These are phyloP conservation scores for Zalaria sp. DNA, from an alignment of 2,329 filamentous ascomycete genomes.

Conservation along the genomic window DNA sequence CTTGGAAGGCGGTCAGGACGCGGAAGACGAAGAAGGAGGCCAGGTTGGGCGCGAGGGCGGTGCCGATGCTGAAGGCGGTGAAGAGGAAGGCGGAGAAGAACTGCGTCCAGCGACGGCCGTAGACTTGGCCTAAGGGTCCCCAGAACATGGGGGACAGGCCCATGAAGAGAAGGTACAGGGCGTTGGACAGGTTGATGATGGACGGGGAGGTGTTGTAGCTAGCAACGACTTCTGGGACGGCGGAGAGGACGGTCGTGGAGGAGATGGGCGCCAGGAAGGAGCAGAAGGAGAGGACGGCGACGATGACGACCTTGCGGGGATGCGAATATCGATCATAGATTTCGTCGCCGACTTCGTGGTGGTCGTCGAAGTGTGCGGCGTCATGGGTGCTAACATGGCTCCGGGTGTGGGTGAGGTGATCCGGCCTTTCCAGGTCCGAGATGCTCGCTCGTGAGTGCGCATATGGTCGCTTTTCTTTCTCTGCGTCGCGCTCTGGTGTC, in stretches of 20 bases:
- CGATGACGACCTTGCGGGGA: conserved; percentile 51
- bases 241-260: conserved; percentile 58
- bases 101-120: conserved; percentile 34
- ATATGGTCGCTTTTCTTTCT: background rate
- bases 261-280: conserved; percentile 63
- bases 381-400: conserved; percentile 10
- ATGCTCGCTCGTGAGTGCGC: background rate
- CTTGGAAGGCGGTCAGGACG: conserved; percentile 59
- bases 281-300: conserved; percentile 57
- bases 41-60: conserved; percentile 57
- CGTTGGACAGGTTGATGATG: conserved; percentile 62
- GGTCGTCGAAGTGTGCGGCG: conserved; percentile 9
- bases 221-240: conserved; percentile 56
- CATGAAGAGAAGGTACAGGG: conserved; percentile 58
- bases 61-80: conserved; percentile 55
- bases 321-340: conserved; percentile 51
- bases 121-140: conserved; percentile 48
- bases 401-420: conserved; percentile 6
- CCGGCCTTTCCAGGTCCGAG: background rate
- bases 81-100: conserved; percentile 49
- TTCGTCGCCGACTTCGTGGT: conserved; percentile 33
- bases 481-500: background rate
- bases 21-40: conserved; percentile 61
- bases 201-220: conserved; percentile 51
- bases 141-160: conserved; percentile 55